Base-by-base conservation (phyloP, 768 basidiomycete genomes). In the Coprinopsis marcescibilis region DNA sequence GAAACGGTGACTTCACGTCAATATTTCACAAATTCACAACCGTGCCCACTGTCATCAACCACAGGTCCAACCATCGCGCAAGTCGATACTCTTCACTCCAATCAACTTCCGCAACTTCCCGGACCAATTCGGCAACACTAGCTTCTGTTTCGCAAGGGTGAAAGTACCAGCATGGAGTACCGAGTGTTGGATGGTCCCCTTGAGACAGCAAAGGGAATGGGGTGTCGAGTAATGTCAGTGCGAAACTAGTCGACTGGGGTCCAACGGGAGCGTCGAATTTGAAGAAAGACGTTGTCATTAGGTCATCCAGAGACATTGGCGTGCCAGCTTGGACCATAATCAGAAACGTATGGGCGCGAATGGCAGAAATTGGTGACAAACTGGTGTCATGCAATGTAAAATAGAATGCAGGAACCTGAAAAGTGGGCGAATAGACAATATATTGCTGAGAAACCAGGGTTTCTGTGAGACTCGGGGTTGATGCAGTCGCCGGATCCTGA, bases 351-450 rank as follows among this genome's bases (percentile, higher is more conserved):
- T 39, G 12, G 37, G 17, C 37, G 44, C 42, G 42, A 36, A 13
- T 49, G 34, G 23, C 24, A 34, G 35, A 27, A 26, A 15, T 41
- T 25, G 51, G 37, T 46, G 46, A 83, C 89, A 61, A 58, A 92
- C 91, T 77, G 36, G 73, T 61, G 55, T 79, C 72, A 52, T 83
- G 75, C 12, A 85, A 64, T 3, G 77, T 75, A 63, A 94, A 91
- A 65, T 91, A 93, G 57, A 95, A 85, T 1, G 81, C 75, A 5
- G 92, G 92, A 1, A 89, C 88, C 56, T 75, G 78, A 59, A 85
- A 95, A 0, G 86, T 84, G 8, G 83, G 66, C 21, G 89, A 92
- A 60, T 79, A 85, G 25, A 82, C 83, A 44, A 94, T 66, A 49
- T 78, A 83, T 63, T 92, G 84, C 38, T 67, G 65, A 51, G 71